Conservation (phyloP, 139 green algal species). For the Choricystis sp. region DNA sequence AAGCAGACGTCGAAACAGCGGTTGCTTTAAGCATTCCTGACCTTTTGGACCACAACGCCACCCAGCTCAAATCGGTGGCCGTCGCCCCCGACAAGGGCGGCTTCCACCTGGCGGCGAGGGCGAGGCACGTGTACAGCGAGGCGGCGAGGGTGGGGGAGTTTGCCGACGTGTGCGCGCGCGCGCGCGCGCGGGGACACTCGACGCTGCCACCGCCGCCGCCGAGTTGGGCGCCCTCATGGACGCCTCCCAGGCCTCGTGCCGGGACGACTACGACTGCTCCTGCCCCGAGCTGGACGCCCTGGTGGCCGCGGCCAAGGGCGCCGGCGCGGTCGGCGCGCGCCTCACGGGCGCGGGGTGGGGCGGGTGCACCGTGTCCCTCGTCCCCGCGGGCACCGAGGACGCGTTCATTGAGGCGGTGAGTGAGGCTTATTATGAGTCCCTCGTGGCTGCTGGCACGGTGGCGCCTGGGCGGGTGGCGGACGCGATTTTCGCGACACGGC, state of each 20-base stretch:
- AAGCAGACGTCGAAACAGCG: constrained; percentile 33
- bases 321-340: constrained; percentile 60
- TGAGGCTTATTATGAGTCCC: constrained; percentile 14
- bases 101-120: constrained; percentile 54
- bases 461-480: constrained; percentile 9
- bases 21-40: constrained; percentile 29
- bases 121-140: constrained; percentile 71
- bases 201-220: constrained; percentile 8
- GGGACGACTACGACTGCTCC: constrained; percentile 76
- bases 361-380: constrained; percentile 77
- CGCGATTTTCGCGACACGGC: constrained; percentile 35
- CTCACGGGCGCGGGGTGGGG: constrained; percentile 90
- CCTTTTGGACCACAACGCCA: constrained; percentile 35
- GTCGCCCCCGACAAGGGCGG: constrained; percentile 10
- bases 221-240: constrained; percentile 72
- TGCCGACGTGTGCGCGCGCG: constrained; percentile 8
- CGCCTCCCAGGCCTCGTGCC: constrained; percentile 61
- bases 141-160: constrained; percentile 58
- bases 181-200: constrained; percentile 3
- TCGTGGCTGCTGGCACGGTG: constrained; percentile 13
- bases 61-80: constrained; percentile 23
- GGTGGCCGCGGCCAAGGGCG: constrained; percentile 30
- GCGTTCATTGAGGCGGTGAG: constrained; percentile 39
- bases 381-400: constrained; percentile 30
- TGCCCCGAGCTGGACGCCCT: constrained; percentile 80